Evolutionary conservation across 495 filamentous ascomycete species (phyloP).

Genomic region (Bacidia gigantensis): DNA sequence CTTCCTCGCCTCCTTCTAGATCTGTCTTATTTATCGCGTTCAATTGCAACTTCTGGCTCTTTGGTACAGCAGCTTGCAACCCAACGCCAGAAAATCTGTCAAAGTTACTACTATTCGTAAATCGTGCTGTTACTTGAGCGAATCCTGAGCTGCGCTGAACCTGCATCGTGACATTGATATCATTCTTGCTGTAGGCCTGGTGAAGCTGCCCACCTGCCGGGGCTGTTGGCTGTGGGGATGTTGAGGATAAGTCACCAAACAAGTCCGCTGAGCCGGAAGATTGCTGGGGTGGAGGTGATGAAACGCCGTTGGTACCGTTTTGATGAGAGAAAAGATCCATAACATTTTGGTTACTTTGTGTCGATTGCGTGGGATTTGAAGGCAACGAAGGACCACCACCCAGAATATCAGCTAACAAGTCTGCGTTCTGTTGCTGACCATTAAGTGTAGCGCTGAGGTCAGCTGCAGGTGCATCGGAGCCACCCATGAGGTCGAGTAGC

Average conservation of each 20-base stretch:
- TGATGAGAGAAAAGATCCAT: slow-evolving; percentile 65
- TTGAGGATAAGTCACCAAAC: slow-evolving; percentile 25
- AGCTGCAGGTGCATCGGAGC: slow-evolving; percentile 46
- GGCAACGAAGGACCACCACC: slow-evolving; percentile 41
- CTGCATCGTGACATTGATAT: slow-evolving; percentile 62
- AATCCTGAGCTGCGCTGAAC: slow-evolving; percentile 66
- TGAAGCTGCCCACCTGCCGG: slow-evolving; percentile 31
- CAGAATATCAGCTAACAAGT: slow-evolving; percentile 78
- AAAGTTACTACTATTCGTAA: slow-evolving; percentile 60
- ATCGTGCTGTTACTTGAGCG: slow-evolving; percentile 64
- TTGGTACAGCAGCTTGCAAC: slow-evolving; percentile 88
- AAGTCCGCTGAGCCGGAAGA: slow-evolving; percentile 37
- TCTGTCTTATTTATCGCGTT: slow-evolving; percentile 73
- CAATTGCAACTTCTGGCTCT: slow-evolving; percentile 82
- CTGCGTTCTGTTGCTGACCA: slow-evolving; percentile 64
- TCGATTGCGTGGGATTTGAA: slow-evolving; percentile 38
- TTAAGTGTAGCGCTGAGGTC: slow-evolving; percentile 23
- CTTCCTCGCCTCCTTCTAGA: slow-evolving; percentile 63
- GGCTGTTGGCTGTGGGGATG: slow-evolving; percentile 35
- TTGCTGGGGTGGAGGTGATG: slow-evolving; percentile 26
- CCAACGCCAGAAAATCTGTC: slow-evolving; percentile 54
- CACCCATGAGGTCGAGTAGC: slow-evolving; percentile 85
- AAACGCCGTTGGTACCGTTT: slow-evolving; percentile 30
- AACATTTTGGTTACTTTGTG: slow-evolving; percentile 62
- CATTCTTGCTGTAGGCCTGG: slow-evolving; percentile 73